Percentiles rank a stretch among this genome's conserved stretches.
These are phyloP conservation scores for Annulohypoxylon maeteangense DNA, from an alignment of 495 filamentous ascomycete genomes.

Conservation along the genomic window DNA sequence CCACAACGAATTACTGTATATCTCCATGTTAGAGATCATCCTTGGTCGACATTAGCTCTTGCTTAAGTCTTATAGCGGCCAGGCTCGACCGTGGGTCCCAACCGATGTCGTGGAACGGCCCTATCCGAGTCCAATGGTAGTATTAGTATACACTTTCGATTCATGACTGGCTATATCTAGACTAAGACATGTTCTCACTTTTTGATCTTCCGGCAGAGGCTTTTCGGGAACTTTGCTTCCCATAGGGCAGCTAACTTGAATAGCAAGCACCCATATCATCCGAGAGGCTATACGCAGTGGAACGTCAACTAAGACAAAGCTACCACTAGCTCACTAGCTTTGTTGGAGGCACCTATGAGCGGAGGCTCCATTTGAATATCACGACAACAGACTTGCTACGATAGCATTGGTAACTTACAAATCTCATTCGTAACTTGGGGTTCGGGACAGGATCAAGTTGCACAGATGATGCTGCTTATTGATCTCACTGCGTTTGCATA, in stretches of 20 bases:
- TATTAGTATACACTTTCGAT: background rate
- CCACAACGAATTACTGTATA: background rate
- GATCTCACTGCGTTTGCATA: background rate
- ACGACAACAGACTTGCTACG: background rate
- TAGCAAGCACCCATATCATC: background rate
- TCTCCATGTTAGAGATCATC: background rate
- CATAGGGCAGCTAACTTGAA: background rate
- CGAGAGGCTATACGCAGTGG: background rate
- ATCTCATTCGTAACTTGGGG: background rate
- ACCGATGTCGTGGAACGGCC: background rate
- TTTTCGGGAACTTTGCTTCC: background rate
- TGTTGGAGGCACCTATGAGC: background rate
- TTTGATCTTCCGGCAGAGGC: background rate
- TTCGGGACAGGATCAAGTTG: background rate
- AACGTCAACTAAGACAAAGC: background rate
- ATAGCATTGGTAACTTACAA: background rate
- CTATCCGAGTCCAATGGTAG: background rate
- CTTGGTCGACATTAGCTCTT: background rate
- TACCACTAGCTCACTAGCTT: background rate
- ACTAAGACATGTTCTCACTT: background rate
- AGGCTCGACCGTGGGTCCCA: background rate
- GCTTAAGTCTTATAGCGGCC: background rate
- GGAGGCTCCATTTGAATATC: background rate
- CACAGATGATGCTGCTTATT: background rate
- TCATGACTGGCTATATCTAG: background rate